Conservation (phyloP, 306 rosid genomes). For the Hippophae tibetana region DNA sequence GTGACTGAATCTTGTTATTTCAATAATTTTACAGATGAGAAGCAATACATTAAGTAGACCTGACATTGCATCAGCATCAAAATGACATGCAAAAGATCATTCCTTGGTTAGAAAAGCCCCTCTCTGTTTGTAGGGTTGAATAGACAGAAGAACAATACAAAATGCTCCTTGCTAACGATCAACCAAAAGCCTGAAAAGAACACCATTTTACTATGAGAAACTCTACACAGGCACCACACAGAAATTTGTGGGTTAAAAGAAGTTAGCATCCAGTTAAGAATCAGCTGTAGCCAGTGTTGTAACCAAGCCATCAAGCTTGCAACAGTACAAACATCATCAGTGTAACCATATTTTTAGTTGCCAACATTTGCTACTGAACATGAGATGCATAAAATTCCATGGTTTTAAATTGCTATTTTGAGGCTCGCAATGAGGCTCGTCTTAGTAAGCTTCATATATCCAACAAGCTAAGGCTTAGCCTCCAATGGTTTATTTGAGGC, state of each 20-base stretch:
- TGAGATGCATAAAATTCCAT: too few species aligned
- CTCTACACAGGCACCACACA: constrained; percentile 3
- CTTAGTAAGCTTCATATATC: too few species aligned
- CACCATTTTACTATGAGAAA: constrained; percentile 21
- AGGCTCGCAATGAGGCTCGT: too few species aligned
- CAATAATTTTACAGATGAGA: constrained; percentile 5
- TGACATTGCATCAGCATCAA: constrained; percentile 42
- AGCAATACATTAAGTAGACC: constrained; percentile 41
- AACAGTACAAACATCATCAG: too few species aligned
- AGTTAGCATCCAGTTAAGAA: neutral
- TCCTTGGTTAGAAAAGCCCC: constrained; percentile 17
- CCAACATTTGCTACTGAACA: too few species aligned
- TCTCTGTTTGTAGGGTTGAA: constrained; percentile 12
- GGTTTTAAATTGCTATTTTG: too few species aligned
- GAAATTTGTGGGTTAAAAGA: neutral
- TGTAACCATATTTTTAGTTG: too few species aligned
- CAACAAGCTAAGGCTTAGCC: too few species aligned
- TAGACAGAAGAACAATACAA: constrained; percentile 22
- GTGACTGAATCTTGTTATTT: neutral
- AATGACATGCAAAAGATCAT: constrained; percentile 26
- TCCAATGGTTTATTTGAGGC: too few species aligned
- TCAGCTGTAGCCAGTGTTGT: neutral
- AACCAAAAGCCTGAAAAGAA: constrained; percentile 37
- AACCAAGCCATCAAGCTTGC: neutral
- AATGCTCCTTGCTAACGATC: constrained; percentile 23